These are phyloP conservation scores for Eimeria acervulina DNA, from an alignment of 169 alveolate species.

Conservation along the genomic window DNA sequence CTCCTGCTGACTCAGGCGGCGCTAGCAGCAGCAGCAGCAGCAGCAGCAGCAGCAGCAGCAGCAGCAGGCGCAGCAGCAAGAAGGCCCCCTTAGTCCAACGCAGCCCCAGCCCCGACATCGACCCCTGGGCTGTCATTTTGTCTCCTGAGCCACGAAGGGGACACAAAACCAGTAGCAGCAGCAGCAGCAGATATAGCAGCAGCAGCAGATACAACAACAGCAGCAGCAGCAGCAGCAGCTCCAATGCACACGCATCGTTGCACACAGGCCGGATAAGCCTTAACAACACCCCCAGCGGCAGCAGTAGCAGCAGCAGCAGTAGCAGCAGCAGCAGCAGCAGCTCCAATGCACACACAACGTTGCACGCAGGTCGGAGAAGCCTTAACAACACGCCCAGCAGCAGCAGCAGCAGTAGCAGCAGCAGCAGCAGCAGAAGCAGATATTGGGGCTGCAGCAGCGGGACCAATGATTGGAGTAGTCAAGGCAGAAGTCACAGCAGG, in stretches of 20 bases:
- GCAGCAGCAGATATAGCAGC: not conserved
- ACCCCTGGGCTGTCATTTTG: conserved; percentile 42
- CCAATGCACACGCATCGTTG: not conserved
- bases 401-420: conserved; percentile 18
- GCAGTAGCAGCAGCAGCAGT: too few relatives aligned
- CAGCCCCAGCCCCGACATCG: conserved; percentile 58
- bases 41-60: conserved; percentile 77
- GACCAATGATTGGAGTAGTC: not conserved
- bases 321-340: conserved; percentile 39
- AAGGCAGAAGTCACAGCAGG: conserved; percentile 32
- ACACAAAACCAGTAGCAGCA: not conserved
- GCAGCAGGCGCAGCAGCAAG: conserved; percentile 34
- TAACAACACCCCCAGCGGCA: not conserved
- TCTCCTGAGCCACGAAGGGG: not conserved
- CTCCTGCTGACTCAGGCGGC: conserved; percentile 52
- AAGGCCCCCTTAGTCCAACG: conserved; percentile 22
- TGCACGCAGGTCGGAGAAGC: not conserved
- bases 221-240: conserved; percentile 45
- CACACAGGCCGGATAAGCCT: not conserved
- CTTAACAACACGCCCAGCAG: not conserved
- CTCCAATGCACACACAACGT: not conserved
- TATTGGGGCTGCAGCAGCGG: not conserved
- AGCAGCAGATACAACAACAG: too few relatives aligned
- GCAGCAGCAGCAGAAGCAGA: conserved; percentile 21
- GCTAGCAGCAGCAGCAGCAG: conserved; percentile 59